phyloP scores from a whole-genome alignment of 176 grass and related monocot genomes.

The Elymus sibiricus region DNA sequence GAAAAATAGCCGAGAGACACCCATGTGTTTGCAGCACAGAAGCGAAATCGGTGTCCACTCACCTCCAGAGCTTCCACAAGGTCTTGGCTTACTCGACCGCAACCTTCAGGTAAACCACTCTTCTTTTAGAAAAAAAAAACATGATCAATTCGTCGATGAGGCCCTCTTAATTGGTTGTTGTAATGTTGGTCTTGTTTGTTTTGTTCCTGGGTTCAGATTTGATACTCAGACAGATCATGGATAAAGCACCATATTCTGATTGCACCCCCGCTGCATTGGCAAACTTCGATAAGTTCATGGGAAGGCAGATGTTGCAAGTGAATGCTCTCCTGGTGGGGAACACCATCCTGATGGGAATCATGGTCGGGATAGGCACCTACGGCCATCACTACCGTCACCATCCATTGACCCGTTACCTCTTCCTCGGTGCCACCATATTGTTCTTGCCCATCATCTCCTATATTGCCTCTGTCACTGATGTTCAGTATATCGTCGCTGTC shows the following conservation, averaged over 20 bases:
- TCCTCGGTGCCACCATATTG: not conserved
- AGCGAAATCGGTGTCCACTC: no score
- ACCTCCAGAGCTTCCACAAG: no score
- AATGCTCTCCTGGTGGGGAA: not conserved
- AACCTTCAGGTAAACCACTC: not conserved
- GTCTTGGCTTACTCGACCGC: not conserved
- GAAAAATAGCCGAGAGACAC: no score
- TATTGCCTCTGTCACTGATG: not conserved
- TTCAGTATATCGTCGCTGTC: not conserved
- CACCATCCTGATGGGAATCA: not conserved
- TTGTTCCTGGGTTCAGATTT: no score
- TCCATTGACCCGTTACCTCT: not conserved
- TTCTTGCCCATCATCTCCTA: slow-evolving; percentile 27
- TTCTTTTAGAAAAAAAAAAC: not conserved
- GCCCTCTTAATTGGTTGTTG: not conserved
- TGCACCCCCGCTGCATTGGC: not conserved
- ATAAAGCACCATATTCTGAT: not conserved
- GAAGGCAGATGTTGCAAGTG: not conserved
- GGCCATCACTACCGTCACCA: not conserved
- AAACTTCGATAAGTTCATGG: not conserved
- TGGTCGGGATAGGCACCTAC: not conserved
- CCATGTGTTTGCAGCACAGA: no score
- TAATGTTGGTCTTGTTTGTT: not conserved
- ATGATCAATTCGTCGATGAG: not conserved
- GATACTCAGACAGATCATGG: not conserved